These are phyloP conservation scores for Acer negundo DNA, from an alignment of 345 rosid genomes.

Conservation along the genomic window DNA sequence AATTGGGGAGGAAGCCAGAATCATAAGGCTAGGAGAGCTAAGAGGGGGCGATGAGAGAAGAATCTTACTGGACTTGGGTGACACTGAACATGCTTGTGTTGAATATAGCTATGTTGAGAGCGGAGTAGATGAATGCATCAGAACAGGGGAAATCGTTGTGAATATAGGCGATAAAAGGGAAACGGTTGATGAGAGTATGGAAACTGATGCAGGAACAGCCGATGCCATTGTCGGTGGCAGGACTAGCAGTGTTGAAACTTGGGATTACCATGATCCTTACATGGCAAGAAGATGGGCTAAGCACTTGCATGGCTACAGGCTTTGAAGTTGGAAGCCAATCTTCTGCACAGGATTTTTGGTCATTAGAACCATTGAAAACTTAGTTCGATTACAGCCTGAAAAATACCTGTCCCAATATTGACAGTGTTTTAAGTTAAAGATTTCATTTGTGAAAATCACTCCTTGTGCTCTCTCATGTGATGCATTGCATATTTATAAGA, in stretches of 20 bases:
- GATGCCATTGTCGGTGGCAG: slow-evolving; percentile 47
- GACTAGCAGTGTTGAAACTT: slow-evolving; percentile 55
- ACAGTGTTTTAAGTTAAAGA: slow-evolving; percentile 3
- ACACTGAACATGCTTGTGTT: slow-evolving; percentile 41
- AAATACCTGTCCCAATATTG: neutral
- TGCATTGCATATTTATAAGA: neutral
- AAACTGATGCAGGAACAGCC: slow-evolving; percentile 29
- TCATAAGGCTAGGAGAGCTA: slow-evolving; percentile 61
- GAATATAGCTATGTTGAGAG: slow-evolving; percentile 75
- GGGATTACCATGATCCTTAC: slow-evolving; percentile 75
- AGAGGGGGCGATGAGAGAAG: slow-evolving; percentile 69
- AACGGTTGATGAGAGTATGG: slow-evolving; percentile 28
- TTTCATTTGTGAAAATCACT: neutral
- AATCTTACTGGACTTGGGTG: slow-evolving; percentile 57
- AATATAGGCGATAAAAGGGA: slow-evolving; percentile 45
- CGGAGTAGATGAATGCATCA: slow-evolving; percentile 48
- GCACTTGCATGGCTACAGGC: slow-evolving; percentile 72
- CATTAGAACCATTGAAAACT: slow-evolving; percentile 11
- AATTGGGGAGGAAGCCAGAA: slow-evolving; percentile 61
- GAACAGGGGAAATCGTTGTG: slow-evolving; percentile 64
- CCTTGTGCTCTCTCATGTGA: neutral
- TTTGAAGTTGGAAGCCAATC: slow-evolving; percentile 35
- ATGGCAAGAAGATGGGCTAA: slow-evolving; percentile 93
- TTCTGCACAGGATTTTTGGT: slow-evolving; percentile 18
- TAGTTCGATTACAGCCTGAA: slow-evolving; percentile 16